These are phyloP conservation scores for Sporobolomyces roseus DNA, from an alignment of 768 basidiomycete genomes.

Conservation along the genomic window DNA sequence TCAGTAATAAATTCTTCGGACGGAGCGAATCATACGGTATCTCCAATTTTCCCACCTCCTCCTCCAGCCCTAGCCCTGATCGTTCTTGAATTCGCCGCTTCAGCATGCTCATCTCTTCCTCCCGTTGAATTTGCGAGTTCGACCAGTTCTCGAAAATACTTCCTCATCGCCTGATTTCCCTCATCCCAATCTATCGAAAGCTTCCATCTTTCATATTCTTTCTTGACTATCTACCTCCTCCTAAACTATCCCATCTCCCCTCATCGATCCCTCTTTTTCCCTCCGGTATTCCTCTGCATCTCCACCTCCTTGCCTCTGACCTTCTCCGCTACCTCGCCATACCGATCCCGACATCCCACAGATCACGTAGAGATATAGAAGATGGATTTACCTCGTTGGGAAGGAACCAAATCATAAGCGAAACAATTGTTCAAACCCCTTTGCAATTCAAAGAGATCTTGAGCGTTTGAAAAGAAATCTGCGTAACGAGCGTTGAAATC, in stretches of 20 bases:
- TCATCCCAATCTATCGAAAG: no score
- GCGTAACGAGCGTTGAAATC: constrained; percentile 91
- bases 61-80: no score
- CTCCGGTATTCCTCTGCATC: no score
- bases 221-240: not conserved
- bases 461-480: constrained; percentile 82
- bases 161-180: no score
- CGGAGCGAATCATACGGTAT: no score
- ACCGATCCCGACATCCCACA: not conserved
- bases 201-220: no score
- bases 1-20: no score
- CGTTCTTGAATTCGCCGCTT: no score
- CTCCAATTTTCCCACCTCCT: no score
- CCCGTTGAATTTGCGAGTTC: no score
- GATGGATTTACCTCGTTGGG: constrained; percentile 51
- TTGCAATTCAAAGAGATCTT: constrained; percentile 98
- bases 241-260: not conserved
- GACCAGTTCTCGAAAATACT: no score
- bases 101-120: no score
- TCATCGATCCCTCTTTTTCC: not conserved
- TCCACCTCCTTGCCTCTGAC: not conserved
- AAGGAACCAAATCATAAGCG: constrained; percentile 92
- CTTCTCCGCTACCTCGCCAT: not conserved
- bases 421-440: constrained; percentile 99
- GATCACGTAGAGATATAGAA: not conserved